Evolutionary conservation across 352 stramenopile species (phyloP), one percentile per base, ranked within the genome.

Genomic region (Plasmopara halstedii): DNA sequence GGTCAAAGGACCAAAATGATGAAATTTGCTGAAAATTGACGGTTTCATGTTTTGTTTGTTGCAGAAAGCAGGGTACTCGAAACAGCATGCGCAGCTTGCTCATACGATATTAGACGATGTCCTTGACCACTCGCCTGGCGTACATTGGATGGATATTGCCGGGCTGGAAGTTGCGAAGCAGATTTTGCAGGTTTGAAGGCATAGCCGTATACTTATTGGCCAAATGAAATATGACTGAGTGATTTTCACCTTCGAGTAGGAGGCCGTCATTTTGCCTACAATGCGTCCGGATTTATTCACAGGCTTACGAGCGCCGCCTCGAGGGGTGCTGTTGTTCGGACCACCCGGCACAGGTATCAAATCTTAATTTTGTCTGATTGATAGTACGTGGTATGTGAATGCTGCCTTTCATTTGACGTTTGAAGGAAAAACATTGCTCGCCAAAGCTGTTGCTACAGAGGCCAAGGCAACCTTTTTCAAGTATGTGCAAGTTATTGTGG

Each of bases 381-480:
- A 13, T 18, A n/a, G 31, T 42, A 33, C 22, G 9, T 19, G 40
- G 13, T 33, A 13, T 18, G 26, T 21, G 13, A 26, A 25, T 11
- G 11, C 13, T 44, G 31, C 47, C 6, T 2, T 55, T 23, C 27
- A 18, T 32, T 8, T 14, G 40, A 44, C 41, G 14, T 6, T 49
- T 17, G 7, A 45, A 86, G 80, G 80, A 17, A 94, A 94, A 64
- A 94, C 82, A 0, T 46, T 92, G 22, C 58, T 94, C 13, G 82
- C 77, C 2, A 91, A 92, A 64, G 82, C 82, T 37, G 70, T 92
- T 9, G 82, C 80, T 21, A 89, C 71, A 4, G 76, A 93, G 34
- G 80, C 81, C 11, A 86, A 88, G 13, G 78, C 81, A 22, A 93
- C 81, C 0, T 89, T 90, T 34, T 89, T 92, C 56, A 86, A 84